These are phyloP conservation scores for Quercus agrifolia DNA, from an alignment of 306 rosid species.

Conservation along the genomic window DNA sequence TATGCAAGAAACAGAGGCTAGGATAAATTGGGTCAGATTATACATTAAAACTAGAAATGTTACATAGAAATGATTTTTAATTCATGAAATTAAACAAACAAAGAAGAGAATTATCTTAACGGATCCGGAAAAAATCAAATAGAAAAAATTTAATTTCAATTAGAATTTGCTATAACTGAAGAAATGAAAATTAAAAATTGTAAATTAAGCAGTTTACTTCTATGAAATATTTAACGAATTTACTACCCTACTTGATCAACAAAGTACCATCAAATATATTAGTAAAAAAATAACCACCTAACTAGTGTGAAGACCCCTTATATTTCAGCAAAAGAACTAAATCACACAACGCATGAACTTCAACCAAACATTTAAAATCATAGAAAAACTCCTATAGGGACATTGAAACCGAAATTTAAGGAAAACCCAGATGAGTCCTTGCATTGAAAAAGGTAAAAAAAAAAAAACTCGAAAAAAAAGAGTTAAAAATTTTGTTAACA, in stretches of 20 bases:
- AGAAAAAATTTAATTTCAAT: no score
- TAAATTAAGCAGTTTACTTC: no score
- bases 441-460: neutral
- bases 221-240: no score
- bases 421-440: neutral
- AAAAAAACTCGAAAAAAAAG: neutral
- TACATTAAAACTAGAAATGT: neutral
- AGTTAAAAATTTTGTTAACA: neutral
- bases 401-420: neutral
- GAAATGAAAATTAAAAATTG: no score
- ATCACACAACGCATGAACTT: neutral
- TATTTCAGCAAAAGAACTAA: neutral
- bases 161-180: no score
- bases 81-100: neutral
- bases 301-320: neutral
- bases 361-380: neutral
- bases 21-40: neutral
- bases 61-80: neutral
- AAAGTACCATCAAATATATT: no score
- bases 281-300: no score
- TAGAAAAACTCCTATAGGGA: neutral
- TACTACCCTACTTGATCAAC: no score
- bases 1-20: conserved; percentile 3
- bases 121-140: no score
- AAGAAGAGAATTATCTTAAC: no score